Conservation (phyloP, 352 stramenopile genomes). For the Thraustochytrium sp. region DNA sequence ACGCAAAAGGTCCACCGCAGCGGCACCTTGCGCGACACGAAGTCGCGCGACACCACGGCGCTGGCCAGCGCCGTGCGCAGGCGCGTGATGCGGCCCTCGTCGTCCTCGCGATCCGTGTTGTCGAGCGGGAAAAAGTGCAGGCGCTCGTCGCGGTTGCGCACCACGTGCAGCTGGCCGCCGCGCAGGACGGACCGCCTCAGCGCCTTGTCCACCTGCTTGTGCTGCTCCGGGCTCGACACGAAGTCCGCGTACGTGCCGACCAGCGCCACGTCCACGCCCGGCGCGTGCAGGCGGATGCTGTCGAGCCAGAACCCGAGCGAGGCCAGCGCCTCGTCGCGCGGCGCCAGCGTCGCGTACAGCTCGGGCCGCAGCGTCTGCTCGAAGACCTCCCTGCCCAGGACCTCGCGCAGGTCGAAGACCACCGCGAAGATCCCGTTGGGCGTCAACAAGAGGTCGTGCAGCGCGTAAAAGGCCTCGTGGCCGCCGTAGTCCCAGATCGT, state of each 20-base stretch:
- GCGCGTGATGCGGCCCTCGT: neutral
- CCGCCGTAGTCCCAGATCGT: constrained; percentile 30
- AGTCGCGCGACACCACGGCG: neutral
- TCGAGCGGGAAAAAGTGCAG: neutral
- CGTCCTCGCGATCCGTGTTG: neutral
- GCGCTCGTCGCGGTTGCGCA: neutral
- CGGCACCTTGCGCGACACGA: neutral
- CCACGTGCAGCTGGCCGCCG: neutral
- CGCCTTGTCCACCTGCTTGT: neutral
- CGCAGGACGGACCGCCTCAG: neutral
- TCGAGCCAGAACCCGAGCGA: neutral
- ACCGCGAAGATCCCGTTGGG: neutral
- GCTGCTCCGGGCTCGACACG: neutral
- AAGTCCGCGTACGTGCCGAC: neutral
- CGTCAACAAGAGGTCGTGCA: constrained; percentile 38
- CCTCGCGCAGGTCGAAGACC: neutral
- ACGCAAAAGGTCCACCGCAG: neutral
- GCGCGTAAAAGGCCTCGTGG: constrained; percentile 24
- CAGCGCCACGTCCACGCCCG: neutral
- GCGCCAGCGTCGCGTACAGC: neutral
- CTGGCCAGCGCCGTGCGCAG: neutral
- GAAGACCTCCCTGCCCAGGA: neutral
- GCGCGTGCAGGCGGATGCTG: neutral
- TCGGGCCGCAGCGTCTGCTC: neutral
- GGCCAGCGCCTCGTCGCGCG: neutral